A percentile compares a stretch with the other conserved stretches of the same genome.
Conservation (phyloP, 2,329 filamentous ascomycete genomes). For the Colletotrichum tropicale region DNA sequence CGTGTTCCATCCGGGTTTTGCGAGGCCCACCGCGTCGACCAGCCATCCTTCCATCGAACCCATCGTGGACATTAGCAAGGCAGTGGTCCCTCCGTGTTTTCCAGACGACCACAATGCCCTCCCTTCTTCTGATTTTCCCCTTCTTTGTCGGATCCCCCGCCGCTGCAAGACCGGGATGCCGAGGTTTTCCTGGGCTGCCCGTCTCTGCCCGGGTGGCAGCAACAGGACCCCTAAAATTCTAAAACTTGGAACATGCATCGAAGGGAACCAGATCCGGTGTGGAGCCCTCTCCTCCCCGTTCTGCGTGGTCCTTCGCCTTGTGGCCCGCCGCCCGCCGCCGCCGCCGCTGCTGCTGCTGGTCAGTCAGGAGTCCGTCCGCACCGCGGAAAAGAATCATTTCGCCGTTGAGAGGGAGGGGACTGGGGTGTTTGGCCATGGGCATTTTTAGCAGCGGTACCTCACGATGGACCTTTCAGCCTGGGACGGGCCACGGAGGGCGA, state of each 20-base stretch:
- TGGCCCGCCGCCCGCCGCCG: not conserved
- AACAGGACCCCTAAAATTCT: slow-evolving; percentile 13
- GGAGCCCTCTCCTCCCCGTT: not conserved
- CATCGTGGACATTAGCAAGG: not conserved
- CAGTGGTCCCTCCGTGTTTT: not conserved
- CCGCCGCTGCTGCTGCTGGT: not conserved
- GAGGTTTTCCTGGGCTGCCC: not conserved
- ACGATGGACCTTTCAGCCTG: not conserved
- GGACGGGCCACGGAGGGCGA: not conserved
- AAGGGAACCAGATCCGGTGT: slow-evolving; percentile 5
- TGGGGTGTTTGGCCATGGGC: not conserved
- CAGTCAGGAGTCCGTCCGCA: not conserved
- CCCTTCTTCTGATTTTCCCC: no score
- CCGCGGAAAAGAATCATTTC: not conserved
- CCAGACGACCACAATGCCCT: not conserved
- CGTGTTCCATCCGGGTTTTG: slow-evolving; percentile 9
- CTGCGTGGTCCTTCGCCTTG: not conserved
- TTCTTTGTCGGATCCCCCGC: not conserved
- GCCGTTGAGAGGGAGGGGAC: not conserved
- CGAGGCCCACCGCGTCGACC: slow-evolving; percentile 11
- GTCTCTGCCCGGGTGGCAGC: not conserved
- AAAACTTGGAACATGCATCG: slow-evolving; percentile 17
- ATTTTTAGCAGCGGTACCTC: not conserved
- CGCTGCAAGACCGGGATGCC: slow-evolving; percentile 1
- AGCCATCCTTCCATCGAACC: not conserved